phyloP scores from a whole-genome alignment of 2,329 filamentous ascomycete genomes.

The Achaetomium macrosporum region DNA sequence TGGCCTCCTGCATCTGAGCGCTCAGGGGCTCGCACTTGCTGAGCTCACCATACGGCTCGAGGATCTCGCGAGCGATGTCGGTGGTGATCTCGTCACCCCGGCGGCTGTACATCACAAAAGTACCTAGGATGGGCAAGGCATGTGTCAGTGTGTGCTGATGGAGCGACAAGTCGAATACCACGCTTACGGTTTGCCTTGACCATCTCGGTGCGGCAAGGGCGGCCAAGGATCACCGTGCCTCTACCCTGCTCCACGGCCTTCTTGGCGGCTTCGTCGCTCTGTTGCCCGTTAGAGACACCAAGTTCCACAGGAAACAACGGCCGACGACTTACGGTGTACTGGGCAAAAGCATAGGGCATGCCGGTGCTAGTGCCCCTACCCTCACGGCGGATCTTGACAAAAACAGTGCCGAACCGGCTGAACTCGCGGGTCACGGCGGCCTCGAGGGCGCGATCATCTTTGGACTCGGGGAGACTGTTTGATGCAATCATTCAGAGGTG shows the following conservation, averaged over 20 bases:
- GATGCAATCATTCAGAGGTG: conserved; percentile 1
- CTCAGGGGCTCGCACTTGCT: conserved; percentile 34
- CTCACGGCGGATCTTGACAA: conserved; percentile 59
- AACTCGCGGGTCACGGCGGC: conserved; percentile 49
- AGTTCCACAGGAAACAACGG: too few species aligned
- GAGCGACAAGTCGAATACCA: background rate
- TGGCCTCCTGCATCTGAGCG: conserved; percentile 28
- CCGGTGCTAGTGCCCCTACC: conserved; percentile 42
- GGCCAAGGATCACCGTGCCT: conserved; percentile 46
- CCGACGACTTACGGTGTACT: conserved; percentile 49
- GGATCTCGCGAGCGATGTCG: conserved; percentile 39
- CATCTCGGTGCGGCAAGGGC: conserved; percentile 54
- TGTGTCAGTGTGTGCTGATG: background rate
- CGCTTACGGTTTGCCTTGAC: conserved; percentile 53
- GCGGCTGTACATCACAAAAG: conserved; percentile 42
- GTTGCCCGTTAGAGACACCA: background rate
- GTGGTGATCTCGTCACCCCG: conserved; percentile 34
- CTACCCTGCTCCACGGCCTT: conserved; percentile 42
- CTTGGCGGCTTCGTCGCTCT: conserved; percentile 44
- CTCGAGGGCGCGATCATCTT: conserved; percentile 47
- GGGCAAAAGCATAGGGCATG: conserved; percentile 61
- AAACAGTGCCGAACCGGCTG: conserved; percentile 49
- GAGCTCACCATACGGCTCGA: conserved; percentile 42
- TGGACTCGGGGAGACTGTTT: conserved; percentile 44
- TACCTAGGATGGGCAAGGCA: conserved; percentile 35